Base-by-base conservation (phyloP, 2,329 filamentous ascomycete species). In the Coniochaeta sp. region DNA sequence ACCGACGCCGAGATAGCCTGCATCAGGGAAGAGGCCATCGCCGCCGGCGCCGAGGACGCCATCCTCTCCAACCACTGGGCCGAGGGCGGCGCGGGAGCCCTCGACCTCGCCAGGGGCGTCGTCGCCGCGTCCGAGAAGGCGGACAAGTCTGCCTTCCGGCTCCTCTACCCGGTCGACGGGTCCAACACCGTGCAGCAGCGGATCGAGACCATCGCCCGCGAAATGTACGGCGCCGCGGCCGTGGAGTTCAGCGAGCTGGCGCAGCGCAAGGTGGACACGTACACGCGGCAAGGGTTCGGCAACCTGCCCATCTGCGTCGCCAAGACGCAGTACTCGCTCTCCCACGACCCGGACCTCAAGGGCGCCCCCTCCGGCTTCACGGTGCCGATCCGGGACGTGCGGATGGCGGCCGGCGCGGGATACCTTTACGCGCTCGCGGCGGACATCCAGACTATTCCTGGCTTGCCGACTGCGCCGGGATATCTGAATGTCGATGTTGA, bases 401-500 rank as follows among this genome's bases (percentile, higher is more conserved):
- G 93, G 64, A 87, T 99, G 82, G 95, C 95, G 31, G 93, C 93
- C 62, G 95, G 95, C 70, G 95, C 91, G 64, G 95, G 95, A 64
- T 96, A 96, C 74, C 77, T 96, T 83, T 97, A 96, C 68, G 95
- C 95, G 7, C 83, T 98, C 63, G 95, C 95, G 59, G 95, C 95
- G 16, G 95, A 99, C 71, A 98, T 99, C 66, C 95, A 98, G 80
- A 99, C 95, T 1, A 99, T 99, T 65, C 95, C 95, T 16, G 95
- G 95, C 63, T 80, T 99, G 65, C 93, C 93, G 11, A 98, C 95
- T 9, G 93, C 93, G 22, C 95, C 93, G 9, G 95, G 95, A 12
- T 98, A 98, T 72, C 80, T 98, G 63, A 97, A 97, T 69, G 93
- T 97, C 54, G 93, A 97, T 67, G 88, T 89, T 40, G 88, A 93